Percentiles rank a stretch among this genome's conserved stretches.
phyloP scores from a whole-genome alignment of 1,284 basidiomycete genomes.

The Cryptococcus wingfieldii region DNA sequence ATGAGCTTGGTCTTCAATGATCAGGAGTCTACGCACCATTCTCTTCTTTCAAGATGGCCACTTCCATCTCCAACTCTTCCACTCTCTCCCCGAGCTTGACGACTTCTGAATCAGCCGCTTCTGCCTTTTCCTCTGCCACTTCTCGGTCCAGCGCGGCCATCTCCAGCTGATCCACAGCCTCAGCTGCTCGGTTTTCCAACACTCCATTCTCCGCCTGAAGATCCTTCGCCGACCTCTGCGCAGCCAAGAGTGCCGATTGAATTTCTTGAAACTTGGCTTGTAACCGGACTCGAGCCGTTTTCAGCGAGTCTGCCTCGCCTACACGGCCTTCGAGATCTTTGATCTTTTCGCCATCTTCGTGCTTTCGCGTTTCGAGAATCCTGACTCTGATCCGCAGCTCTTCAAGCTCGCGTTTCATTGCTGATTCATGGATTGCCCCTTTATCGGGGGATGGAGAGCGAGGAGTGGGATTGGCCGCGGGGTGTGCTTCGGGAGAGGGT shows the following conservation, averaged over 20 bases:
- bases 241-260: constrained; percentile 68
- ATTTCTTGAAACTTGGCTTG: constrained; percentile 78
- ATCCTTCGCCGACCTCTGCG: constrained; percentile 64
- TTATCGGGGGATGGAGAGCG: constrained; percentile 16
- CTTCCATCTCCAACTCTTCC: constrained; percentile 78
- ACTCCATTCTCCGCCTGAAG: constrained; percentile 59
- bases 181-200: constrained; percentile 62
- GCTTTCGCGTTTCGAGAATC: constrained; percentile 77
- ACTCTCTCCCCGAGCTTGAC: constrained; percentile 71
- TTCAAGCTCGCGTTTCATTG: constrained; percentile 55
- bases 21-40: constrained; percentile 37
- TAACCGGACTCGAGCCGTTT: constrained; percentile 78
- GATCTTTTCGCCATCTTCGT: constrained; percentile 77
- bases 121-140: constrained; percentile 90
- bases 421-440: constrained; percentile 16
- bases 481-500: neutral
- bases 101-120: constrained; percentile 70
- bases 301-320: constrained; percentile 76
- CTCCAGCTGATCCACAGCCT: constrained; percentile 84
- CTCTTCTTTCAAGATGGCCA: constrained; percentile 67
- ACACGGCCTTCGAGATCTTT: constrained; percentile 79
- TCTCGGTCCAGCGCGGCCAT: constrained; percentile 95
- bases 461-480: neutral
- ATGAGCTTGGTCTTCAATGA: neutral
- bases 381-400: constrained; percentile 79